Percentiles rank a stretch among this genome's conserved stretches.
Conservation (phyloP, 139 green algal genomes). For the Trebouxia sp. region DNA sequence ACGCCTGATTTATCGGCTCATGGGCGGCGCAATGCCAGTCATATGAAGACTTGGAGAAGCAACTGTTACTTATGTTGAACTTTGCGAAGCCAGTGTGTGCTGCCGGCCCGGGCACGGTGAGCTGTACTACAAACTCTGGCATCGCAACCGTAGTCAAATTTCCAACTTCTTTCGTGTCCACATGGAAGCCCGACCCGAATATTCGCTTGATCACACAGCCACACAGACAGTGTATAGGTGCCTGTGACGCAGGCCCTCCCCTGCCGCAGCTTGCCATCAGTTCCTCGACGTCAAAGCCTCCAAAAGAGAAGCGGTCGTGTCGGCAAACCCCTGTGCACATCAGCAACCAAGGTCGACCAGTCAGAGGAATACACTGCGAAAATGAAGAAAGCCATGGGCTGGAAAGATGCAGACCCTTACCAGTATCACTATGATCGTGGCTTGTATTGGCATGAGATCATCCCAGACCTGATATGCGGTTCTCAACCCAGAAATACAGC, state of each 20-base stretch:
- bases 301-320: too few species aligned
- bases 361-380: slow-evolving; percentile 22
- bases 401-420: slow-evolving; percentile 19
- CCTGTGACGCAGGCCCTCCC: too few species aligned
- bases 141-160: neutral
- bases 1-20: too few species aligned
- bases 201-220: too few species aligned
- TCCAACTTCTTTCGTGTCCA: too few species aligned
- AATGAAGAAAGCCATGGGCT: slow-evolving; percentile 26
- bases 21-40: too few species aligned
- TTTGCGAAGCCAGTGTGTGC: neutral
- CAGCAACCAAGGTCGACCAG: neutral
- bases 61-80: too few species aligned
- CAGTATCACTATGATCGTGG: slow-evolving; percentile 26
- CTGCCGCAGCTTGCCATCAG: too few species aligned
- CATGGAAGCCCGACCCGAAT: too few species aligned
- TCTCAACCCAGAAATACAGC: slow-evolving; percentile 56
- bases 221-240: neutral
- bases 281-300: too few species aligned
- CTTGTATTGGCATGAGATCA: slow-evolving; percentile 13
- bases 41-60: too few species aligned
- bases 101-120: neutral
- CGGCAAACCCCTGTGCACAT: too few species aligned
- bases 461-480: slow-evolving; percentile 48
- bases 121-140: neutral